Conservation (phyloP, 495 filamentous ascomycete genomes). For the Xylaria sp. region DNA sequence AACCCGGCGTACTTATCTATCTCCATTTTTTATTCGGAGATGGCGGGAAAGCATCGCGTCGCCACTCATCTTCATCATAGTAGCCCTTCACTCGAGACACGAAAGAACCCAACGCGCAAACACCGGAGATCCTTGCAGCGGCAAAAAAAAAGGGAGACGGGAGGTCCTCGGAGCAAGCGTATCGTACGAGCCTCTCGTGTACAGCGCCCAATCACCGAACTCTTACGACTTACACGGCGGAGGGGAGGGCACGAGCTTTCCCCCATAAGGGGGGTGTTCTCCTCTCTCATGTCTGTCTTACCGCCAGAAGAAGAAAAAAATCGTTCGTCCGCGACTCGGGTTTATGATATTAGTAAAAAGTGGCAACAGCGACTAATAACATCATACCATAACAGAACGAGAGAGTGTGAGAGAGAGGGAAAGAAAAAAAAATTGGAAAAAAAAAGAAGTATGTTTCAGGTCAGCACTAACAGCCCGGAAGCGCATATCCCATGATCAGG, state of each 20-base stretch:
- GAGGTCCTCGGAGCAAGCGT: too few relatives aligned
- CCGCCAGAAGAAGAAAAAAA: too few relatives aligned
- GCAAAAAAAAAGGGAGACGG: not conserved
- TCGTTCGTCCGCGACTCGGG: not conserved
- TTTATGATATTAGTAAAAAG: not conserved
- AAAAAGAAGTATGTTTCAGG: not conserved
- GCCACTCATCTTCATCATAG: not conserved
- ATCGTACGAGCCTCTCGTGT: slow-evolving; percentile 8
- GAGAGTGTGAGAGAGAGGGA: too few relatives aligned
- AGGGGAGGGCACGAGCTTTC: not conserved
- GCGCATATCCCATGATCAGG: slow-evolving; percentile 25
- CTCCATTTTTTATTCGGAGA: not conserved
- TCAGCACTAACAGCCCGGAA: slow-evolving; percentile 2
- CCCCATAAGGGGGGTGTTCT: too few relatives aligned
- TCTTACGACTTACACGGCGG: not conserved
- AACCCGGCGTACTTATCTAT: not conserved
- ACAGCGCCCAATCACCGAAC: slow-evolving; percentile 1
- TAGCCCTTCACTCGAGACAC: not conserved
- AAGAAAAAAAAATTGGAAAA: too few relatives aligned
- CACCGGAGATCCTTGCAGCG: not conserved
- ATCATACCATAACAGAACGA: not conserved
- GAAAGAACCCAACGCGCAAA: not conserved
- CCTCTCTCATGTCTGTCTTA: not conserved
- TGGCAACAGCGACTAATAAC: not conserved
- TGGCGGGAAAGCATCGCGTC: too few relatives aligned